Base-by-base conservation (phyloP, 768 basidiomycete species). In the Xerocomellus chrysenteron region DNA sequence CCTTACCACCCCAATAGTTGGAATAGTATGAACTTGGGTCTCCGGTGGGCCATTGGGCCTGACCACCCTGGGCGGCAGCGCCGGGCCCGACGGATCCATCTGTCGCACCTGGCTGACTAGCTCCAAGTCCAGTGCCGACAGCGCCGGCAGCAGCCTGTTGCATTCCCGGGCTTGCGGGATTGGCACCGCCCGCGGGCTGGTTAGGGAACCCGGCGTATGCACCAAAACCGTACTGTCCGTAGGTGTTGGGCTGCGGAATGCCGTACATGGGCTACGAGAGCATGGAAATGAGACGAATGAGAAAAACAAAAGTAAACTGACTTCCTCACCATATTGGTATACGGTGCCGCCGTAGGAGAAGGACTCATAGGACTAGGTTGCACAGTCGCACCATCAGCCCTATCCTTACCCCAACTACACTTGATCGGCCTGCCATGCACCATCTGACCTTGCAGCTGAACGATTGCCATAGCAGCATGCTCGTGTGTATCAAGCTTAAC, bases 401-500 rank as follows among this genome's bases (percentile, higher is more conserved):
- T 82, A 71, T 98, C 96, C 74, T 98, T 98, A 54, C 97, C 97
- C 97, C 97, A 99, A 66, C 92, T 94, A 74, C 93, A 96, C 76
- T 98, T 98, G 80, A 98, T 93, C 9, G 95, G 94, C 39, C 97
- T 78, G 47, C 96, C 96, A 62, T 99, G 97, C 28, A 99, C 92
- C 82, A 94, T 91, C 76, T 94, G 92, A 52, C 96, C 95, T 73
- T 96, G 93, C 50, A 99, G 79, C 72, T 98, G 94, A 58, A 96
- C 90, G 67, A 99, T 99, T 39, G 96, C 96, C 86, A 94, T 88
- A 9, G 97, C 96, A 52, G 96, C 96, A 71, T 98, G 94, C 71
- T 98, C 94, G 73, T 98, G 96, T 50, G 94, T 94, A 75, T 99
- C 97, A 54, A 98, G 83, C 77, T 98, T 98, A 71, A 99, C 94